Evolutionary conservation across 306 rosid genomes (phyloP).

Genomic region (Echinosophora koreensis): DNA sequence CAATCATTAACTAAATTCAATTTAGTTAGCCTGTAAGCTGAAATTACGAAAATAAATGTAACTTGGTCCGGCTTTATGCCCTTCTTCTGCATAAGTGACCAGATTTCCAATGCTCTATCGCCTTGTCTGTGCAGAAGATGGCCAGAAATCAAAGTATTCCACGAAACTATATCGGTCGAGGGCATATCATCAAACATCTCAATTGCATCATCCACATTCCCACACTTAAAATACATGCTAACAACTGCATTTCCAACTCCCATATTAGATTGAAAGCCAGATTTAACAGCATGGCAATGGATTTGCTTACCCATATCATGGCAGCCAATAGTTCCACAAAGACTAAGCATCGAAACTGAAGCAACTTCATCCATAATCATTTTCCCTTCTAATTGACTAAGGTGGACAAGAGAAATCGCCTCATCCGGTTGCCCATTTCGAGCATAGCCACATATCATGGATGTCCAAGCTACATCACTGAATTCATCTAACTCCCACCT

Average conservation of each 20-base stretch:
- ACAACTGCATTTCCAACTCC: conserved; percentile 77
- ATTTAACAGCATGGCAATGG: conserved; percentile 71
- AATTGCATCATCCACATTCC: conserved; percentile 75
- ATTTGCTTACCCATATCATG: conserved; percentile 88
- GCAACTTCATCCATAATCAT: conserved; percentile 76
- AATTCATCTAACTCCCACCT: conserved; percentile 64
- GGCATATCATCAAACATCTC: conserved; percentile 61
- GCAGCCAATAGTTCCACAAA: conserved; percentile 77
- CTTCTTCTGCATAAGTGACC: conserved; percentile 75
- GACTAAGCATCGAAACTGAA: conserved; percentile 63
- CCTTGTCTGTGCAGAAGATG: conserved; percentile 78
- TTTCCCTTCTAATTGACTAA: conserved; percentile 62
- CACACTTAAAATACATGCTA: conserved; percentile 88
- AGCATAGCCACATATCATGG: conserved; percentile 81
- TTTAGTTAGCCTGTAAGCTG: conserved; percentile 73
- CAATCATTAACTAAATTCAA: conserved; percentile 74
- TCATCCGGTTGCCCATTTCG: conserved; percentile 65
- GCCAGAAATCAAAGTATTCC: conserved; percentile 85
- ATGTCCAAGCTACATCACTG: conserved; percentile 66
- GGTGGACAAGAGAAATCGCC: conserved; percentile 70
- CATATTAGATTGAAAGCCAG: conserved; percentile 62
- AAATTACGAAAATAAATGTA: conserved; percentile 71
- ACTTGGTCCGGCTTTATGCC: conserved; percentile 69
- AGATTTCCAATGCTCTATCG: conserved; percentile 69
- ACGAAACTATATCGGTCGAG: conserved; percentile 67